A percentile compares a stretch with the other conserved stretches of the same genome.
Evolutionary conservation across 2,329 filamentous ascomycete species (phyloP).

Genomic region (Colletotrichum brevisporum): DNA sequence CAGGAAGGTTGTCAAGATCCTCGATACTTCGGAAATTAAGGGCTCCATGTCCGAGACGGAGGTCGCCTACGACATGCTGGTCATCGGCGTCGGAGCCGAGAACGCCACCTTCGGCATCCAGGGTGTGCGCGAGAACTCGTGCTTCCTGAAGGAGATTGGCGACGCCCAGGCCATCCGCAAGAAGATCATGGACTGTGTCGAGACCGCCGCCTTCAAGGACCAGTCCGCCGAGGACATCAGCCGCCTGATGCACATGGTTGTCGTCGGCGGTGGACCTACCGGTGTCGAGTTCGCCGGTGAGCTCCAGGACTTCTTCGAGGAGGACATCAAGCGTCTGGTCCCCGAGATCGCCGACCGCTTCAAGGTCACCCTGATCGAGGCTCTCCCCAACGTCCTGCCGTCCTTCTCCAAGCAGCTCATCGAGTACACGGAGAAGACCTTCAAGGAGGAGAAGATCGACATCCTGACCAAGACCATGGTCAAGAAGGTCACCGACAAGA

Average conservation of each 20-base stretch:
- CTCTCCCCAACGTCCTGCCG: conserved; percentile 94
- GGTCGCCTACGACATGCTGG: conserved; percentile 97
- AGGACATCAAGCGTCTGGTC: conserved; percentile 98
- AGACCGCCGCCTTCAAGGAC: conserved; percentile 98
- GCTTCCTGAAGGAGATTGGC: conserved; percentile 98
- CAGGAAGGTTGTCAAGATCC: conserved; percentile 88
- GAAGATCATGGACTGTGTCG: conserved; percentile 99
- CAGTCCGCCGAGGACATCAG: conserved; percentile 90
- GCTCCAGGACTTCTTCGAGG: conserved; percentile 98
- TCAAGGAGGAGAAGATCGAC: conserved; percentile 98
- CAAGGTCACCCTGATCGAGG: conserved; percentile 97
- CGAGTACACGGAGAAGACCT: conserved; percentile 98
- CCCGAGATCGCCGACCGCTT: conserved; percentile 96
- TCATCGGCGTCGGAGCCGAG: conserved; percentile 96
- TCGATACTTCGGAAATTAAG: conserved; percentile 94
- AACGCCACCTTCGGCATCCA: conserved; percentile 99
- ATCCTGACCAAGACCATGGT: conserved; percentile 99
- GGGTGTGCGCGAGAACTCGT: conserved; percentile 93
- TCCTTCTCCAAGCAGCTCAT: conserved; percentile 99
- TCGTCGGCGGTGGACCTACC: conserved; percentile 92
- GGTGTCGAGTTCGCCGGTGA: conserved; percentile 99
- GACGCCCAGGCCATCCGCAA: conserved; percentile 97
- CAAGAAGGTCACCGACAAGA: conserved; percentile 94
- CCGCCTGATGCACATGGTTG: conserved; percentile 98
- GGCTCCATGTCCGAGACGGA: conserved; percentile 86